phyloP scores from a whole-genome alignment of 805 yeast species.

The Wickerhamiella alocasiicola region DNA sequence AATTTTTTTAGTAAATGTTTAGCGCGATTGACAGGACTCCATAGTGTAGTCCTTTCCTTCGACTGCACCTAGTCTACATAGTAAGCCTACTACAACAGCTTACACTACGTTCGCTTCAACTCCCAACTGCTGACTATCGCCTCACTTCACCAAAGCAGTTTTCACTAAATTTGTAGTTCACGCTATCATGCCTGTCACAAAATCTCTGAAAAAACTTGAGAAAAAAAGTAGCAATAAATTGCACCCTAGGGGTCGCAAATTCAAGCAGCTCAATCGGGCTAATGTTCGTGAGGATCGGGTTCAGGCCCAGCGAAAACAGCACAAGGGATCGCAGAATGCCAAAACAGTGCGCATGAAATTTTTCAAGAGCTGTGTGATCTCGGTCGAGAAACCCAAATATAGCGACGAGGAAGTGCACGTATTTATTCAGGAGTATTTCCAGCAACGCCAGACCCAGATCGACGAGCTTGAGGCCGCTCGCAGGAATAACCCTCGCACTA shows the following conservation, averaged over 20 bases:
- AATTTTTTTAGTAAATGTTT: no score
- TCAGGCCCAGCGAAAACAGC: constrained; percentile 41
- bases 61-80: no score
- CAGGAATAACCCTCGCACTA: constrained; percentile 75
- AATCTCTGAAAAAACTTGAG: constrained; percentile 51
- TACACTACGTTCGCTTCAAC: no score
- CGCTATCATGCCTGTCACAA: constrained; percentile 49
- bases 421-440: constrained; percentile 45
- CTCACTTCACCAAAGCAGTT: no score
- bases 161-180: neutral
- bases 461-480: constrained; percentile 46
- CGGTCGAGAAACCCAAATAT: constrained; percentile 30
- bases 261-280: constrained; percentile 75
- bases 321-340: constrained; percentile 37
- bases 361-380: constrained; percentile 12
- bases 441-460: constrained; percentile 66
- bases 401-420: constrained; percentile 45
- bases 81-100: no score
- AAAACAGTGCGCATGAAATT: constrained; percentile 18
- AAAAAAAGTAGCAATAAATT: constrained; percentile 43
- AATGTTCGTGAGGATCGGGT: constrained; percentile 69
- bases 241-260: constrained; percentile 85
- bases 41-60: no score
- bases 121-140: neutral
- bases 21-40: no score